phyloP scores from a whole-genome alignment of 306 rosid species.

The Trifolium subterraneum region DNA sequence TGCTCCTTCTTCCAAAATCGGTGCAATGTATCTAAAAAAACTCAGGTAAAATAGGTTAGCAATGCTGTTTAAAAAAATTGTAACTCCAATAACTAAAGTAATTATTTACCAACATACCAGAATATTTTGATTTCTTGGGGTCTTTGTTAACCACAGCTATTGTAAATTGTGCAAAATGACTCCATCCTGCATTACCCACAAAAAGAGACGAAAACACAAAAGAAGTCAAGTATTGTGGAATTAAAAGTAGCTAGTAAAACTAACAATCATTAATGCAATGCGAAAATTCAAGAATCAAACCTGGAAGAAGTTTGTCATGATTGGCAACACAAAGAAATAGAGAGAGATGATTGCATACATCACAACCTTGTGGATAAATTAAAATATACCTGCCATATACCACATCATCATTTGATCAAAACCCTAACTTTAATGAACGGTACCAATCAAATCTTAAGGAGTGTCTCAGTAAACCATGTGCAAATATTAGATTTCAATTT shows the following conservation, averaged over 20 bases:
- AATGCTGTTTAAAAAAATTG: not conserved
- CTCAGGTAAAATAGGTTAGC: constrained; percentile 31
- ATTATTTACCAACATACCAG: constrained; percentile 69
- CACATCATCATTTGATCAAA: constrained; percentile 42
- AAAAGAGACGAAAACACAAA: constrained; percentile 25
- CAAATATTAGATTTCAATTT: constrained; percentile 12
- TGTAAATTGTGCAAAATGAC: constrained; percentile 98
- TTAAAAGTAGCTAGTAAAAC: constrained; percentile 20
- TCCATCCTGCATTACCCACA: constrained; percentile 74
- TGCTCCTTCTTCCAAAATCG: constrained; percentile 99
- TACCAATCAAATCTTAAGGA: constrained; percentile 33
- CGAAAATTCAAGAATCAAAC: constrained; percentile 50
- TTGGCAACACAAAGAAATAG: constrained; percentile 96
- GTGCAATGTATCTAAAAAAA: constrained; percentile 85
- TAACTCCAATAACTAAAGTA: constrained; percentile 36
- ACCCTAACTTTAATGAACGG: constrained; percentile 24
- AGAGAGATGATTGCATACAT: constrained; percentile 98
- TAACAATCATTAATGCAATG: constrained; percentile 23
- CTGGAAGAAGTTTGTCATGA: constrained; percentile 99
- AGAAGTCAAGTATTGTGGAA: constrained; percentile 12
- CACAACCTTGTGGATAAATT: constrained; percentile 98
- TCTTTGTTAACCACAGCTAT: constrained; percentile 97
- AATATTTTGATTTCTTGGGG: constrained; percentile 90
- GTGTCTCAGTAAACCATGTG: constrained; percentile 34
- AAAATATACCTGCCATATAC: constrained; percentile 86